These are phyloP conservation scores for Pulveroboletus sp. DNA, from an alignment of 768 basidiomycete species.

Conservation along the genomic window DNA sequence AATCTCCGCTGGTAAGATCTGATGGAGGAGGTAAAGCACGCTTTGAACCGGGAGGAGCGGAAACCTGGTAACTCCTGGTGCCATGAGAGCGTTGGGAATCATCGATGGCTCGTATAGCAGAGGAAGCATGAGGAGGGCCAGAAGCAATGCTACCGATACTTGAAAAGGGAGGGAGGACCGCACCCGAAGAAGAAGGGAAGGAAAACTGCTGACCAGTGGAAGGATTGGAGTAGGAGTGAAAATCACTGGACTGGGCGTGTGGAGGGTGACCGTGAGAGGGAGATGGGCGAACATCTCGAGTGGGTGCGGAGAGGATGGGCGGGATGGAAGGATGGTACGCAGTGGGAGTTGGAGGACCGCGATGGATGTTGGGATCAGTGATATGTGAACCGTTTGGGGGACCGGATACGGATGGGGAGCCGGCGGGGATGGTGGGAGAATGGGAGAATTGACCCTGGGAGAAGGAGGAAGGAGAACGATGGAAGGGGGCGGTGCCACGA, in stretches of 20 bases:
- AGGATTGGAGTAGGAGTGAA: slow-evolving; percentile 46
- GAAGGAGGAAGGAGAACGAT: slow-evolving; percentile 65
- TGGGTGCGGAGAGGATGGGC: slow-evolving; percentile 28
- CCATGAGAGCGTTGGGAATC: slow-evolving; percentile 29
- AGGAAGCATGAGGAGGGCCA: slow-evolving; percentile 43
- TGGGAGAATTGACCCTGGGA: slow-evolving; percentile 50
- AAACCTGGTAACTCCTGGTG: slow-evolving; percentile 31
- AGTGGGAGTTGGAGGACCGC: slow-evolving; percentile 30
- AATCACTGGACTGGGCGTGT: slow-evolving; percentile 38
- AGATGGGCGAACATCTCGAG: slow-evolving; percentile 33
- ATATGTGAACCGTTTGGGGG: slow-evolving; percentile 36
- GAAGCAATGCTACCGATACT: slow-evolving; percentile 57
- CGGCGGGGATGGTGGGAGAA: slow-evolving; percentile 67
- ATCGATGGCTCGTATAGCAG: slow-evolving; percentile 59
- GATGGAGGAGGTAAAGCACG: slow-evolving; percentile 61
- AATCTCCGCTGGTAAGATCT: slow-evolving; percentile 73
- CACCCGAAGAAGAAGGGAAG: slow-evolving; percentile 43
- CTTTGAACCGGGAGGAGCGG: slow-evolving; percentile 46
- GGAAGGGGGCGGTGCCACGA: slow-evolving; percentile 49
- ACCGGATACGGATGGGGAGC: slow-evolving; percentile 45
- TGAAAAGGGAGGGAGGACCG: slow-evolving; percentile 69
- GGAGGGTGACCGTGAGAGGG: slow-evolving; percentile 34
- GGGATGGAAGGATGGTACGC: slow-evolving; percentile 28
- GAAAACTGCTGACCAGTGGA: slow-evolving; percentile 26
- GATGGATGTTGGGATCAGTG: slow-evolving; percentile 21